A percentile compares a stretch with the other conserved stretches of the same genome.
These are phyloP conservation scores for Phytophthora nicotianae DNA, from an alignment of 352 stramenopile genomes.

Conservation along the genomic window DNA sequence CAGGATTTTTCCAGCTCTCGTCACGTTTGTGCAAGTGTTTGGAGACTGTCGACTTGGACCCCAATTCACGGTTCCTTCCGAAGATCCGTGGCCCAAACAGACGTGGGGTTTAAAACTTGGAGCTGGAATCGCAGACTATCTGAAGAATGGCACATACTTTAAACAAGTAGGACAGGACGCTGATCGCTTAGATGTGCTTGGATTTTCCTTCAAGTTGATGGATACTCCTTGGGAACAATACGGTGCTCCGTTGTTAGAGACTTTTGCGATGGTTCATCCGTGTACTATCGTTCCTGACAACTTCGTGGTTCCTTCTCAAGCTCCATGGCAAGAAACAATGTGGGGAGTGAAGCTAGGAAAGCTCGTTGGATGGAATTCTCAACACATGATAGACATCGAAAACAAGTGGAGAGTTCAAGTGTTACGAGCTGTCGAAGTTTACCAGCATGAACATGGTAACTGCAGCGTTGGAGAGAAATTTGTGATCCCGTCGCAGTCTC, in stretches of 20 bases:
- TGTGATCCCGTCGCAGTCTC: constrained; percentile 25
- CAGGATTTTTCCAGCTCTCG: constrained; percentile 27
- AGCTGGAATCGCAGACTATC: constrained; percentile 17
- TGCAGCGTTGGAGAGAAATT: constrained; percentile 13
- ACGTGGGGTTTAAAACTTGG: constrained; percentile 34
- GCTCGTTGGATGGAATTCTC: constrained; percentile 32
- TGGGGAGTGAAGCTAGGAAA: constrained; percentile 33
- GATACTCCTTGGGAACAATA: constrained; percentile 18
- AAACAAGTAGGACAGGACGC: constrained; percentile 34
- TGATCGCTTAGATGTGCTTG: constrained; percentile 24
- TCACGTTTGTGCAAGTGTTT: constrained; percentile 32
- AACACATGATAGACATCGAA: constrained; percentile 25
- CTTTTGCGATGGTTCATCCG: constrained; percentile 21
- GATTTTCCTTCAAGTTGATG: constrained; percentile 32
- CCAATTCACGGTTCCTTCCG: constrained; percentile 30
- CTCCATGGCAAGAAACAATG: constrained; percentile 25
- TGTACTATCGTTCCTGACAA: constrained; percentile 17
- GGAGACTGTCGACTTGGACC: constrained; percentile 24
- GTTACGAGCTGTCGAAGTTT: constrained; percentile 23
- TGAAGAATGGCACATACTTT: constrained; percentile 29
- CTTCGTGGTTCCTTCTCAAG: constrained; percentile 30
- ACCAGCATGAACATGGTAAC: constrained; percentile 15
- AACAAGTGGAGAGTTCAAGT: constrained; percentile 31
- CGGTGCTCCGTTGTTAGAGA: constrained; percentile 25
- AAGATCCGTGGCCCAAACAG: constrained; percentile 28